These are phyloP conservation scores for Botrytis sinoallii DNA, from an alignment of 2,329 filamentous ascomycete species.

Conservation along the genomic window DNA sequence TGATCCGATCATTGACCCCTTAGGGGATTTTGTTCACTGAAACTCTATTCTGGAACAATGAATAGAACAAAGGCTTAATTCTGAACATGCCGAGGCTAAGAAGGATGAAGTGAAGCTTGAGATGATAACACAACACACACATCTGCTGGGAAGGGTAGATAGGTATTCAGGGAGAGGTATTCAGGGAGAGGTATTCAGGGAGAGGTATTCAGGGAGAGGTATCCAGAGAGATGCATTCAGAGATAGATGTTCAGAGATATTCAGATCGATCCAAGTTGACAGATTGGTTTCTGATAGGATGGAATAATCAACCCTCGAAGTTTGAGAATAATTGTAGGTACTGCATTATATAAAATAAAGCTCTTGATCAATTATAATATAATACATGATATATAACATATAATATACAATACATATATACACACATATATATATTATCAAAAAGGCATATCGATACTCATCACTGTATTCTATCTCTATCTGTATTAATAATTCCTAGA, in stretches of 20 bases:
- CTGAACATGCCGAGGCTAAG: not conserved
- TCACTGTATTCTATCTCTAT: not conserved
- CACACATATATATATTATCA: too few relatives aligned
- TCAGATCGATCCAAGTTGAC: not conserved
- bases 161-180: not conserved
- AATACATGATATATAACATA: too few relatives aligned
- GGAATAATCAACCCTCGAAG: not conserved
- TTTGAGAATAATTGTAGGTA: too few relatives aligned
- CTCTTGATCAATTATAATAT: not conserved
- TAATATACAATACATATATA: too few relatives aligned
- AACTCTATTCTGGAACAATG: constrained; percentile 6
- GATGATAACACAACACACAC: not conserved
- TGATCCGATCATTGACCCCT: constrained; percentile 1
- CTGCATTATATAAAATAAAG: not conserved
- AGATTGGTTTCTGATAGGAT: not conserved
- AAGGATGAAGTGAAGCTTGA: not conserved
- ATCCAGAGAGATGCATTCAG: too few relatives aligned
- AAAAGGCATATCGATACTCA: too few relatives aligned
- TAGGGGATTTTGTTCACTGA: not conserved
- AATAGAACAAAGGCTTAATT: not conserved
- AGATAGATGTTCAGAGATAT: too few relatives aligned
- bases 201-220: too few relatives aligned
- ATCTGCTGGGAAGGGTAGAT: not conserved
- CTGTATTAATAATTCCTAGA: not conserved
- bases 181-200: too few relatives aligned